Evolutionary conservation across 1,139 yeast genomes (phyloP).

Genomic region (Debaryomyces sp.): DNA sequence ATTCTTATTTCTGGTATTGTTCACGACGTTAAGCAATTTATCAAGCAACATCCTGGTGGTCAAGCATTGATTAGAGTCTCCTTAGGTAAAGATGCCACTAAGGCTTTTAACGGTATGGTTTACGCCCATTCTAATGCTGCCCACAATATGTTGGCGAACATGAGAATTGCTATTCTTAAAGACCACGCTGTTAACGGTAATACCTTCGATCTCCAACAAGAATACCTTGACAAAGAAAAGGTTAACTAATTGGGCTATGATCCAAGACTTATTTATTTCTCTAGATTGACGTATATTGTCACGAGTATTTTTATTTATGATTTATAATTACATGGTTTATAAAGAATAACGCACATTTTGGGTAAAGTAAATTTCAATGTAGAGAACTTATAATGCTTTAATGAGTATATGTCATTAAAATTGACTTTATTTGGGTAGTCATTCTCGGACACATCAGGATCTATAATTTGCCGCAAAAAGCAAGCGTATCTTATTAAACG

Average conservation of each 20-base stretch:
- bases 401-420: neutral
- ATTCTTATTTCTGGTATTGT: constrained; percentile 92
- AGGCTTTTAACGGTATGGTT: constrained; percentile 97
- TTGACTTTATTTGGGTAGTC: too few relatives aligned
- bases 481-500: neutral
- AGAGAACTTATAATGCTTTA: neutral
- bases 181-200: constrained; percentile 58
- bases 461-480: too few relatives aligned
- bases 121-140: constrained; percentile 98
- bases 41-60: constrained; percentile 98
- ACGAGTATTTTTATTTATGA: constrained; percentile 2
- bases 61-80: constrained; percentile 84
- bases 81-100: constrained; percentile 93
- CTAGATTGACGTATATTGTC: neutral
- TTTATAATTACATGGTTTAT: neutral
- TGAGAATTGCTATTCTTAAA: constrained; percentile 92
- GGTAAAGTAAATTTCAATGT: neutral
- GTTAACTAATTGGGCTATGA: constrained; percentile 3
- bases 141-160: constrained; percentile 89
- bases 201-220: constrained; percentile 56
- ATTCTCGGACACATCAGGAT: too few relatives aligned
- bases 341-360: neutral
- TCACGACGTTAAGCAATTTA: constrained; percentile 83
- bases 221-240: constrained; percentile 50
- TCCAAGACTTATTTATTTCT: constrained; percentile 2